Conservation (phyloP, 2,329 filamentous ascomycete genomes). For the Hypoxylon sp. region DNA sequence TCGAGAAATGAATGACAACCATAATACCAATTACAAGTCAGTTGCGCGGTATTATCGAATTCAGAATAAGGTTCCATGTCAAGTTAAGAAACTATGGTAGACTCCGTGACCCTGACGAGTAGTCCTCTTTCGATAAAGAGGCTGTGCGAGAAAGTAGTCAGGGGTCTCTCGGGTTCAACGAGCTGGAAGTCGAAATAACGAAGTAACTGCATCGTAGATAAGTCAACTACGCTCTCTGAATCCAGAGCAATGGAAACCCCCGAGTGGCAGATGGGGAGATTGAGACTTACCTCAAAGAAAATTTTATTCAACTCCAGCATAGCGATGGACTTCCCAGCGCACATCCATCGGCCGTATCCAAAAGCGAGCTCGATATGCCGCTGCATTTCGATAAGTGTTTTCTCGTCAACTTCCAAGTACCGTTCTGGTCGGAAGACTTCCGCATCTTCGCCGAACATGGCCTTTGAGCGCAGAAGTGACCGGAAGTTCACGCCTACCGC, state of each 20-base stretch:
- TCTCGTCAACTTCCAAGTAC: constrained; percentile 58
- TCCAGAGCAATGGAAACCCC: background rate
- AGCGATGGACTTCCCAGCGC: constrained; percentile 61
- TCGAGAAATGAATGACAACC: too few species aligned
- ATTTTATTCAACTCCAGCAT: constrained; percentile 61
- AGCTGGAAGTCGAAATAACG: constrained; percentile 54
- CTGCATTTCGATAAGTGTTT: constrained; percentile 54
- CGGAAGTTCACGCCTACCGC: constrained; percentile 57
- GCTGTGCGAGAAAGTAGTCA: constrained; percentile 40
- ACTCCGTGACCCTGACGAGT: constrained; percentile 47
- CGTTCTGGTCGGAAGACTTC: constrained; percentile 62
- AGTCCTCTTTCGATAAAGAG: constrained; percentile 49
- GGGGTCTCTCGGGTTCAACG: constrained; percentile 44
- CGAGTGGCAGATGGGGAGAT: too few species aligned
- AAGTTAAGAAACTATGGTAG: constrained; percentile 20
- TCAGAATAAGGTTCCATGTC: background rate
- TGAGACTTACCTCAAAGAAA: constrained; percentile 58
- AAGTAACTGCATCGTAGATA: constrained; percentile 37
- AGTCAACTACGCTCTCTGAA: constrained; percentile 1
- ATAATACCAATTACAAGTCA: background rate
- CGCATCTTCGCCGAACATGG: constrained; percentile 57
- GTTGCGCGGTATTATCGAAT: background rate
- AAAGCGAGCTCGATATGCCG: constrained; percentile 59
- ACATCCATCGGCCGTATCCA: constrained; percentile 59
- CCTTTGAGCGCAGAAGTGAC: constrained; percentile 54